These are phyloP conservation scores for Forsythia suspensa DNA, from an alignment of 257 asterid species.

Conservation along the genomic window DNA sequence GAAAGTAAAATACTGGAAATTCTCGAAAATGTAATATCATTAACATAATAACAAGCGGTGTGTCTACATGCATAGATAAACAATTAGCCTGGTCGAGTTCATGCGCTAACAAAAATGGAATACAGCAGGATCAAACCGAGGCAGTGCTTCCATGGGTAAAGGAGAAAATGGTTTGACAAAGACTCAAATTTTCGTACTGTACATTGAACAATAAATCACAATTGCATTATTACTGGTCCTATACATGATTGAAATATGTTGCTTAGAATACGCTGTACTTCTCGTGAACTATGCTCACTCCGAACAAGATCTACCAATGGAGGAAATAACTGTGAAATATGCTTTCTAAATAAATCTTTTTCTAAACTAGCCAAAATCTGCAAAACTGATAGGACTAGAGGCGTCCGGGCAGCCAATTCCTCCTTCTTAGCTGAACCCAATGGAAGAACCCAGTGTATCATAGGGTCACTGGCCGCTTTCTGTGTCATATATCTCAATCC, in stretches of 20 bases:
- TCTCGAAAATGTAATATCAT: background rate
- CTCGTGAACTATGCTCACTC: slow-evolving; percentile 86
- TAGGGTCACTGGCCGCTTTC: slow-evolving; percentile 32
- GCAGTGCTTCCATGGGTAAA: background rate
- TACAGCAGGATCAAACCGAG: background rate
- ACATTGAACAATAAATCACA: slow-evolving; percentile 11
- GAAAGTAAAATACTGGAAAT: background rate
- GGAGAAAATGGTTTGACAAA: background rate
- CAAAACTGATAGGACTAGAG: slow-evolving; percentile 62
- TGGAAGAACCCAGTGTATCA: slow-evolving; percentile 60
- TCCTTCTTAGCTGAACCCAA: slow-evolving; percentile 90
- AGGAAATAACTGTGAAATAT: slow-evolving; percentile 62
- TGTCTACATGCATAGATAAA: background rate
- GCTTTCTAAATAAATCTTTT: slow-evolving; percentile 50
- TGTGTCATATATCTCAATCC: slow-evolving; percentile 39
- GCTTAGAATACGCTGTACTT: slow-evolving; percentile 76
- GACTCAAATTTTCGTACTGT: background rate
- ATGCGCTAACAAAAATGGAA: background rate
- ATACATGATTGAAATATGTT: slow-evolving; percentile 65
- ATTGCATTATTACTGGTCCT: slow-evolving; percentile 64
- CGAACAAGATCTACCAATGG: slow-evolving; percentile 79
- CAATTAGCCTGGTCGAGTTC: background rate
- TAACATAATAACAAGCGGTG: background rate
- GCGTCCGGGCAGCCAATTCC: slow-evolving; percentile 87
- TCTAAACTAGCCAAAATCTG: slow-evolving; percentile 60